Evolutionary conservation across 306 rosid species (phyloP).

Genomic region (Oemleria cerasiformis): DNA sequence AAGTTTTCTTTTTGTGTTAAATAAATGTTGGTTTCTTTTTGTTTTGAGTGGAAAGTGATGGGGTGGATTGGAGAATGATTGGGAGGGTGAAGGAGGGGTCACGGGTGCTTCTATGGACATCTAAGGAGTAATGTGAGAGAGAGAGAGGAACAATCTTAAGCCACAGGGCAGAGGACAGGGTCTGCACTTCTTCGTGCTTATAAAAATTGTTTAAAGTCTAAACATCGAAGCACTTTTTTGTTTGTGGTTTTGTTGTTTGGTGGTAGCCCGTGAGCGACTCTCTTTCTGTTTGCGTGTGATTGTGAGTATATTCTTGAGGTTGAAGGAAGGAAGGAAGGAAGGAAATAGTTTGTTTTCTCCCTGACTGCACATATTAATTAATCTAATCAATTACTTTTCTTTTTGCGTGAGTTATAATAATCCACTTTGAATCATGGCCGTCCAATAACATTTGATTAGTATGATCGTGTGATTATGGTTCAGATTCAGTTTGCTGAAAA

Average conservation of each 20-base stretch:
- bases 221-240: conserved; percentile 23
- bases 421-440: conserved; percentile 14
- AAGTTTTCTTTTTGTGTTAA: not conserved
- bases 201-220: conserved; percentile 22
- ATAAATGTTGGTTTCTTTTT: conserved; percentile 13
- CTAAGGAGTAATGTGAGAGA: conserved; percentile 27
- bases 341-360: conserved; percentile 9
- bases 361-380: not conserved
- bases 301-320: conserved; percentile 39
- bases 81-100: conserved; percentile 46
- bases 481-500: conserved; percentile 13
- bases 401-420: not conserved
- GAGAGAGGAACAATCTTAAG: conserved; percentile 25
- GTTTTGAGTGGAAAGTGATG: conserved; percentile 48
- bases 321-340: not conserved
- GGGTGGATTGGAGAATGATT: conserved; percentile 28
- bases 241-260: conserved; percentile 41
- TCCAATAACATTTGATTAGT: conserved; percentile 1
- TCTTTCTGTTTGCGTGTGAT: conserved; percentile 48
- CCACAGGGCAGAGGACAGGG: conserved; percentile 41
- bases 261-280: conserved; percentile 67
- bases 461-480: conserved; percentile 9
- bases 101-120: conserved; percentile 61
- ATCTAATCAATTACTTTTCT: too few species aligned
- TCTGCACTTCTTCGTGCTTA: conserved; percentile 37